phyloP scores from a whole-genome alignment of 1,284 basidiomycete genomes.

The Microbotryomycetes sp. region DNA sequence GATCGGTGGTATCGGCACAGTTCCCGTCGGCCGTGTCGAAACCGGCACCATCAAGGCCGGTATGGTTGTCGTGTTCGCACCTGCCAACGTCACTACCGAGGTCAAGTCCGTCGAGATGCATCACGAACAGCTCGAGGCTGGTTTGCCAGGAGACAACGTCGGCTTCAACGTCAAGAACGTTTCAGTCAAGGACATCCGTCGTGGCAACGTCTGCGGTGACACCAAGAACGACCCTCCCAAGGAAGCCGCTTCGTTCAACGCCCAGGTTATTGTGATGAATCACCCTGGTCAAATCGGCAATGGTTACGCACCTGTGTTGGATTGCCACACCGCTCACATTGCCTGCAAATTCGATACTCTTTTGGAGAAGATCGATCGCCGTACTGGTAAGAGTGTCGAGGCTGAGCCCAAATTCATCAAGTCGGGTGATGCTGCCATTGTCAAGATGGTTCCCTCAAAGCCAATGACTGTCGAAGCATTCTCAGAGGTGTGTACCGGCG shows the following conservation, averaged over 20 bases:
- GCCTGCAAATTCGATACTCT: constrained; percentile 99
- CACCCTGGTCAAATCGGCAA: constrained; percentile 99
- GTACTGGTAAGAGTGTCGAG: constrained; percentile 90
- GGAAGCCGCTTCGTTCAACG: constrained; percentile 99
- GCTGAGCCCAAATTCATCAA: constrained; percentile 91
- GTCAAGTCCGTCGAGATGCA: constrained; percentile 99
- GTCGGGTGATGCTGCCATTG: constrained; percentile 83
- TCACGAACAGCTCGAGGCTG: constrained; percentile 96
- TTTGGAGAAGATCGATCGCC: constrained; percentile 96
- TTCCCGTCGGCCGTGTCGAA: constrained; percentile 99
- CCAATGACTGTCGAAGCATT: constrained; percentile 61
- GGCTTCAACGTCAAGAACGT: constrained; percentile 97
- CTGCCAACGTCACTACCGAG: constrained; percentile 98
- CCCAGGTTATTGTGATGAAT: constrained; percentile 99
- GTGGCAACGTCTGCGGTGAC: constrained; percentile 98
- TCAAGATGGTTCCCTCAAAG: constrained; percentile 86
- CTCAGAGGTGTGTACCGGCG: too few relatives aligned
- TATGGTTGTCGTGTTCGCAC: constrained; percentile 94
- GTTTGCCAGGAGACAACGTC: constrained; percentile 97
- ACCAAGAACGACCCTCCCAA: constrained; percentile 99
- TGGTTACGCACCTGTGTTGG: constrained; percentile 94
- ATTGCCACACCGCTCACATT: constrained; percentile 92
- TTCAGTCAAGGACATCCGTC: constrained; percentile 99
- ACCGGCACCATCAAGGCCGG: constrained; percentile 99
- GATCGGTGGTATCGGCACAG: constrained; percentile 99